Percentiles rank a stretch among this genome's conserved stretches.
phyloP scores from a whole-genome alignment of 257 asterid genomes.

The Solanum ossicruentum region DNA sequence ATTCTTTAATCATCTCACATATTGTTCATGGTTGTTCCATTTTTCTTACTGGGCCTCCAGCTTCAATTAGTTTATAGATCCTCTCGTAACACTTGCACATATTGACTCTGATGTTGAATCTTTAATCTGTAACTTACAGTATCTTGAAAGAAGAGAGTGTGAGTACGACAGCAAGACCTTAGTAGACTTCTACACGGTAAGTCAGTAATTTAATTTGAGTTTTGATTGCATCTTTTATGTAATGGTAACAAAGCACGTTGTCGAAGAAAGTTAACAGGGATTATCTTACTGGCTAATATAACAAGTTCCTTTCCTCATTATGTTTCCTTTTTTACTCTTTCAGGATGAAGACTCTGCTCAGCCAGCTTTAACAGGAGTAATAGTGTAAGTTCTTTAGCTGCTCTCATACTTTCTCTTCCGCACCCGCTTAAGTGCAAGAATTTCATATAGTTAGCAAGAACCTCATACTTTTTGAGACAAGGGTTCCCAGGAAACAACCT shows the following conservation, averaged over 20 bases:
- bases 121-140: conserved; percentile 20
- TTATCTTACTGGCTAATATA: not conserved
- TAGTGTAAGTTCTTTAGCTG: conserved; percentile 45
- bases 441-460: not conserved
- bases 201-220: not conserved
- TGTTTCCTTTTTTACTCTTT: not conserved
- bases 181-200: conserved; percentile 62
- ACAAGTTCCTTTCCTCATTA: not conserved
- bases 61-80: not conserved
- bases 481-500: too few species aligned
- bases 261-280: not conserved
- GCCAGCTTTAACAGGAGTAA: conserved; percentile 54
- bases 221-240: not conserved
- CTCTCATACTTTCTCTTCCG: not conserved
- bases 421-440: not conserved
- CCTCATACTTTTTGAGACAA: too few species aligned
- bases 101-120: not conserved
- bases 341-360: conserved; percentile 58
- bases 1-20: not conserved
- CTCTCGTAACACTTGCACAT: not conserved
- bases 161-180: conserved; percentile 69
- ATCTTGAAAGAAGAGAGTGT: conserved; percentile 81
- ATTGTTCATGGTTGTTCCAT: not conserved
- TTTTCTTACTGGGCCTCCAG: not conserved
- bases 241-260: not conserved